Evolutionary conservation across 1,139 yeast genomes (phyloP).

Genomic region (Saccharomyces hybrid): DNA sequence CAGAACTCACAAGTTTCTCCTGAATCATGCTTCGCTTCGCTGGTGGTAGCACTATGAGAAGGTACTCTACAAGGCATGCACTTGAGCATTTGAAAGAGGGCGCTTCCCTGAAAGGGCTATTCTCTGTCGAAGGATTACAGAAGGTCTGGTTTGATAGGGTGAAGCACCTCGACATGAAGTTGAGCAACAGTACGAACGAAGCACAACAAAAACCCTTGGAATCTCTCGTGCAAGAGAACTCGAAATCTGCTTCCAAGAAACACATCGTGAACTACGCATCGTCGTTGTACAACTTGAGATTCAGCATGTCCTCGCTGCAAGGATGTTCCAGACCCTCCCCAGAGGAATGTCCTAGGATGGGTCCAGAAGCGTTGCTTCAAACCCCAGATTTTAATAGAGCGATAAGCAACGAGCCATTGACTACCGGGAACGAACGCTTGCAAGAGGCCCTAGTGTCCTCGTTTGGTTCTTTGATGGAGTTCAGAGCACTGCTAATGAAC

Average conservation of each 20-base stretch:
- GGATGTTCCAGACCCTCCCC: constrained; percentile 12
- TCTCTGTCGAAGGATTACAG: constrained; percentile 44
- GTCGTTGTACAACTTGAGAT: constrained; percentile 50
- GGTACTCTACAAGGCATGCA: background rate
- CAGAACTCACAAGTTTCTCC: background rate
- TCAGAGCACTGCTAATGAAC: constrained; percentile 53
- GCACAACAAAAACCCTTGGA: constrained; percentile 23
- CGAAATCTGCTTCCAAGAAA: constrained; percentile 28
- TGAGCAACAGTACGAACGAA: constrained; percentile 34
- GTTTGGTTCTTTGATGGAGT: constrained; percentile 64
- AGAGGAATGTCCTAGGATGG: constrained; percentile 8
- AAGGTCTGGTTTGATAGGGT: constrained; percentile 58
- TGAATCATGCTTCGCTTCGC: background rate
- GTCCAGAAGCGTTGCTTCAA: constrained; percentile 34
- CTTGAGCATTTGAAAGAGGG: background rate
- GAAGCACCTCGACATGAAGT: constrained; percentile 38
- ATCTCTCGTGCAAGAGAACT: constrained; percentile 24
- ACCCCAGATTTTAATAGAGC: constrained; percentile 36
- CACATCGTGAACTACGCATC: constrained; percentile 51
- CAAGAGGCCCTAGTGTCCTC: constrained; percentile 43
- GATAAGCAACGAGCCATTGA: constrained; percentile 37
- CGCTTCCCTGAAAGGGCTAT: constrained; percentile 46
- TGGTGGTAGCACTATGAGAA: background rate
- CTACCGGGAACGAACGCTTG: constrained; percentile 25
- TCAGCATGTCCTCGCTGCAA: constrained; percentile 50